A percentile compares a stretch with the other conserved stretches of the same genome.
Evolutionary conservation across 2,329 filamentous ascomycete species (phyloP).

Genomic region (Aspergillus neoniger): DNA sequence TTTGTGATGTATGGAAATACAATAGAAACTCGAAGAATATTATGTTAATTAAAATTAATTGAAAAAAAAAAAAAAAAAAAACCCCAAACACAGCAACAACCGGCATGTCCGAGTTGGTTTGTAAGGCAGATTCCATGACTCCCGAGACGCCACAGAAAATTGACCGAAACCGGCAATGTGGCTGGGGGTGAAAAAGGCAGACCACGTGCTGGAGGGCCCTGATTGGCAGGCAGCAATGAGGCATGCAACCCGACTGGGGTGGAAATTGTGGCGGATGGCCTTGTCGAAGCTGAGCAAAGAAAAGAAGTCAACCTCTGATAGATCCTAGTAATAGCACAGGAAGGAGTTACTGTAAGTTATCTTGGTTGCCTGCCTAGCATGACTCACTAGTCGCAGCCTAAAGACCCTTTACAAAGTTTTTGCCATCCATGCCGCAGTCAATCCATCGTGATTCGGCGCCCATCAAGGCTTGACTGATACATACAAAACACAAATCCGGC

Average conservation of each 20-base stretch:
- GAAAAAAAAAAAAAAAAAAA: background rate
- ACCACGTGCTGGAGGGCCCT: slow-evolving; percentile 12
- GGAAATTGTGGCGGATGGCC: slow-evolving; percentile 1
- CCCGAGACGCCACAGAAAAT: background rate
- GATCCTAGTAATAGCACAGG: background rate
- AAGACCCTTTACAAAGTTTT: background rate
- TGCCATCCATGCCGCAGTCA: background rate
- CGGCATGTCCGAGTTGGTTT: background rate
- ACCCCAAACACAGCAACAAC: background rate
- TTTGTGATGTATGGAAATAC: too few relatives aligned
- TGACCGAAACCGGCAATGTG: slow-evolving; percentile 11
- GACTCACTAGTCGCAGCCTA: slow-evolving; percentile 19
- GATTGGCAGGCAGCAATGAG: slow-evolving; percentile 16
- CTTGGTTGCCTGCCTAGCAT: slow-evolving; percentile 18
- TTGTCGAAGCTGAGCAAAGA: too few relatives aligned
- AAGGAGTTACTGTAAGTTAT: background rate
- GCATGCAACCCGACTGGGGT: background rate
- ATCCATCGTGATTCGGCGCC: slow-evolving; percentile 7
- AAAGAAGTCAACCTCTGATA: background rate
- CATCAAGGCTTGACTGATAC: slow-evolving; percentile 2
- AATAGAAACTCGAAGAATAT: background rate
- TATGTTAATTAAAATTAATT: too few relatives aligned
- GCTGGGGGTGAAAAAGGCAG: slow-evolving; percentile 6
- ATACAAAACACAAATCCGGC: slow-evolving; percentile 10
- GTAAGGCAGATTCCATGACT: background rate